Evolutionary conservation across 345 rosid genomes (phyloP).

Genomic region (Sonneratia caseolaris): DNA sequence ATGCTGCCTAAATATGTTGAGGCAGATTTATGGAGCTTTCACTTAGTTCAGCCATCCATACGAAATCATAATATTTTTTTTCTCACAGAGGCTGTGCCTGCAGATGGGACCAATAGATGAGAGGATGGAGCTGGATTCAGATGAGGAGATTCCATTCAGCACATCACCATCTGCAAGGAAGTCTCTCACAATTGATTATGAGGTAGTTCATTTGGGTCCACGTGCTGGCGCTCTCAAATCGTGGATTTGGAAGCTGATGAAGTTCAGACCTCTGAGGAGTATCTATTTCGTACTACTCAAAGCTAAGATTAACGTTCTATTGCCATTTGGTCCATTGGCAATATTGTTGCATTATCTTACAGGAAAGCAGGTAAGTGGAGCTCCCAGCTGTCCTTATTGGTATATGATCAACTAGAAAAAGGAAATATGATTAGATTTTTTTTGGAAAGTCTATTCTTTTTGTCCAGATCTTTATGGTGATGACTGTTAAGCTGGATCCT

Average conservation of each 20-base stretch:
- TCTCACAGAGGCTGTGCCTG: slow-evolving; percentile 1
- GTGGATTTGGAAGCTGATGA: slow-evolving; percentile 16
- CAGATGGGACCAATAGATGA: slow-evolving; percentile 24
- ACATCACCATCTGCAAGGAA: slow-evolving; percentile 23
- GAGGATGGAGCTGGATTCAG: slow-evolving; percentile 27
- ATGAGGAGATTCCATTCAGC: slow-evolving; percentile 33
- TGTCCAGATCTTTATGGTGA: background rate
- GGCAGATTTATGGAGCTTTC: background rate
- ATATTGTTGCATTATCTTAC: slow-evolving; percentile 26
- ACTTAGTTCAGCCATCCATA: background rate
- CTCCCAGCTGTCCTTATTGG: background rate
- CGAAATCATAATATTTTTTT: background rate
- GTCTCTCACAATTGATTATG: slow-evolving; percentile 23
- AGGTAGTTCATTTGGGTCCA: slow-evolving; percentile 6
- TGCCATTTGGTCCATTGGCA: slow-evolving; percentile 28
- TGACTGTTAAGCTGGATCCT: background rate
- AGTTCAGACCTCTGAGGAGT: slow-evolving; percentile 20
- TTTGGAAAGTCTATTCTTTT: background rate
- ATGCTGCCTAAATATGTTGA: background rate
- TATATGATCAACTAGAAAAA: background rate
- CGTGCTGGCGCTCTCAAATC: slow-evolving; percentile 5
- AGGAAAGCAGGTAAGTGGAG: slow-evolving; percentile 20
- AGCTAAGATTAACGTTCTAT: slow-evolving; percentile 39
- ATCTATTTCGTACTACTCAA: slow-evolving; percentile 26
- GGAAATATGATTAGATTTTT: background rate